Conservation (phyloP, 805 yeast genomes). For the Pichia phayaonensis region DNA sequence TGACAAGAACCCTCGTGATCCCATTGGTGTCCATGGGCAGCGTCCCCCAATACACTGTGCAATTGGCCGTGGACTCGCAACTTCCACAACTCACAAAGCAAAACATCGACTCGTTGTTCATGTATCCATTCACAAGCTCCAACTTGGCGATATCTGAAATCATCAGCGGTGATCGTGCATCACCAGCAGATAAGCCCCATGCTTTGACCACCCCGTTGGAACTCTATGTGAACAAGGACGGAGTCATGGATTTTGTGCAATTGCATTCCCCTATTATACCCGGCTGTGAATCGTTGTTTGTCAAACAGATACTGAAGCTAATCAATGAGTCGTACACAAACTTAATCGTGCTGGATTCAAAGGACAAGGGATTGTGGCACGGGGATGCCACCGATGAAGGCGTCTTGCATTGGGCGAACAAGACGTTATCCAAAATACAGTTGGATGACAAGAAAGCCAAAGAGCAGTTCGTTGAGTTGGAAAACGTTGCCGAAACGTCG, state of each 20-base stretch:
- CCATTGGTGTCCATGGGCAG: slow-evolving; percentile 87
- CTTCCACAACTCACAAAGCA: slow-evolving; percentile 10
- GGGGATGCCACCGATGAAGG: not conserved
- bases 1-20: slow-evolving; percentile 40
- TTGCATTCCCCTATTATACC: slow-evolving; percentile 13
- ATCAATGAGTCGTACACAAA: not conserved
- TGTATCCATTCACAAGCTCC: slow-evolving; percentile 73
- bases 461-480: not conserved
- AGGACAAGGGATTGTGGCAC: slow-evolving; percentile 7
- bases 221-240: not conserved
- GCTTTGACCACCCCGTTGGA: slow-evolving; percentile 6
- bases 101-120: slow-evolving; percentile 47
- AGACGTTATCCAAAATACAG: not conserved
- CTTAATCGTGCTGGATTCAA: slow-evolving; percentile 6
- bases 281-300: slow-evolving; percentile 11
- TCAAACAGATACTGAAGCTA: slow-evolving; percentile 4
- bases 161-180: not conserved
- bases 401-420: not conserved
- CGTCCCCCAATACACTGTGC: slow-evolving; percentile 65
- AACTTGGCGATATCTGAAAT: not conserved
- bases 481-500: not conserved
- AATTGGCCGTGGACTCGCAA: slow-evolving; percentile 1
- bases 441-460: not conserved
- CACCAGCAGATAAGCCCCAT: not conserved
- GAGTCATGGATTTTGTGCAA: slow-evolving; percentile 1